These are phyloP conservation scores for Colletotrichum acutatum DNA, from an alignment of 2,329 filamentous ascomycete species.

Conservation along the genomic window DNA sequence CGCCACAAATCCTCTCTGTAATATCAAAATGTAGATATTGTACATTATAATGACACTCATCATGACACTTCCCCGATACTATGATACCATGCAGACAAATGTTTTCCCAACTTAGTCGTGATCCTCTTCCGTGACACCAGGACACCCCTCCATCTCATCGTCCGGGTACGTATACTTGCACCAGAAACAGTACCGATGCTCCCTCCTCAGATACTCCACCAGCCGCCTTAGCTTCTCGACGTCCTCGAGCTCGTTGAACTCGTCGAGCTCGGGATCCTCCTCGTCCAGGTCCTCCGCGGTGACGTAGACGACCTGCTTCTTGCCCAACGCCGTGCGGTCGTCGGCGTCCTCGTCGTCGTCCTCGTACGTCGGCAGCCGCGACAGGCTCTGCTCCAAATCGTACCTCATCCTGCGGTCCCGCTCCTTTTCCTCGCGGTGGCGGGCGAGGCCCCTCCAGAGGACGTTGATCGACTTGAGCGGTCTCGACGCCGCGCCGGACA, in stretches of 20 bases:
- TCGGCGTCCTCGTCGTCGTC: conserved; percentile 77
- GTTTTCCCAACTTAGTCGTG: conserved; percentile 58
- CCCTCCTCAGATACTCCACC: conserved; percentile 75
- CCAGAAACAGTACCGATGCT: conserved; percentile 92
- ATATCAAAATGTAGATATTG: conserved; percentile 15
- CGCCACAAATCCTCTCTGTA: conserved; percentile 18
- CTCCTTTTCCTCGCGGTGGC: conserved; percentile 76
- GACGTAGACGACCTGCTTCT: conserved; percentile 63
- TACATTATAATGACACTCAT: conserved; percentile 29
- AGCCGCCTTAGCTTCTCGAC: conserved; percentile 74
- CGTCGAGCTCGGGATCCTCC: conserved; percentile 82
- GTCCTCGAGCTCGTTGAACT: conserved; percentile 77
- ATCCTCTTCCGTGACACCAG: conserved; percentile 88
- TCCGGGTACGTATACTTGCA: conserved; percentile 88
- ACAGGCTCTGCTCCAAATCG: conserved; percentile 73
- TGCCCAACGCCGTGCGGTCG: conserved; percentile 76
- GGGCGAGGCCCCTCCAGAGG: conserved; percentile 81
- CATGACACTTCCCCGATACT: conserved; percentile 9
- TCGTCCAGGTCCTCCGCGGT: conserved; percentile 78
- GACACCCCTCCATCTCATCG: conserved; percentile 84
- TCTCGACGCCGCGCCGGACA: conserved; percentile 50
- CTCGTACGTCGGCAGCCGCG: conserved; percentile 72
- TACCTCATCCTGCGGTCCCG: conserved; percentile 72
- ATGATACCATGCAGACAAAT: background rate
- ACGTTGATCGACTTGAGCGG: conserved; percentile 78